These are phyloP conservation scores for Podila verticillata DNA, from an alignment of 192 early-diverging fungal genomes.

Conservation along the genomic window DNA sequence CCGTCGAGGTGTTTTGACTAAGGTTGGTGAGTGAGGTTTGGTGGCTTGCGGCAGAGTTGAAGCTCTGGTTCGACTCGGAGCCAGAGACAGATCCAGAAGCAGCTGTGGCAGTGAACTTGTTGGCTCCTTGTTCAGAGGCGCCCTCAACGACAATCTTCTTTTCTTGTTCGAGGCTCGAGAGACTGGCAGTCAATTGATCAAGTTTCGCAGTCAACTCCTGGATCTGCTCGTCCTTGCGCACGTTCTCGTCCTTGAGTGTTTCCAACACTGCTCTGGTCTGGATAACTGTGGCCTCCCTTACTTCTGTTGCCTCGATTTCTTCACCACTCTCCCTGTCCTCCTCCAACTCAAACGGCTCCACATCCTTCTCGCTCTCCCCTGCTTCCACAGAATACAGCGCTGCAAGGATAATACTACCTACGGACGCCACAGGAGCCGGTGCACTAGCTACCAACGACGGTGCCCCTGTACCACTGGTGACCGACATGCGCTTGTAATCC, in stretches of 20 bases:
- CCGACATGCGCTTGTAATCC: background rate
- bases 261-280: background rate
- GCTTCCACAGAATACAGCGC: background rate
- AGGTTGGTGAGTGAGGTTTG: background rate
- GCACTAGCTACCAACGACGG: background rate
- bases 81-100: background rate
- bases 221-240: conserved; percentile 26
- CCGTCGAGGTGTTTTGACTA: background rate
- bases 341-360: background rate
- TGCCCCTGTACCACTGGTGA: background rate
- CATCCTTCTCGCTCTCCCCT: background rate
- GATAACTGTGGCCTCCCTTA: background rate
- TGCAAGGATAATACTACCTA: background rate
- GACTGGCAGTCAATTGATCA: conserved; percentile 15
- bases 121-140: background rate
- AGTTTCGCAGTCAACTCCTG: conserved; percentile 19
- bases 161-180: conserved; percentile 22
- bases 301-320: background rate
- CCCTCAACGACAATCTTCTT: conserved; percentile 9
- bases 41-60: conserved; percentile 7
- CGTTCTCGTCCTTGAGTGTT: conserved; percentile 15
- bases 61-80: conserved; percentile 7
- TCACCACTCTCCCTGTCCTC: background rate
- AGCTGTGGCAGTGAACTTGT: background rate
- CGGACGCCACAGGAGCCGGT: background rate